Evolutionary conservation across 305 asterid species (phyloP).

Genomic region (Fraxinus dipetala): DNA sequence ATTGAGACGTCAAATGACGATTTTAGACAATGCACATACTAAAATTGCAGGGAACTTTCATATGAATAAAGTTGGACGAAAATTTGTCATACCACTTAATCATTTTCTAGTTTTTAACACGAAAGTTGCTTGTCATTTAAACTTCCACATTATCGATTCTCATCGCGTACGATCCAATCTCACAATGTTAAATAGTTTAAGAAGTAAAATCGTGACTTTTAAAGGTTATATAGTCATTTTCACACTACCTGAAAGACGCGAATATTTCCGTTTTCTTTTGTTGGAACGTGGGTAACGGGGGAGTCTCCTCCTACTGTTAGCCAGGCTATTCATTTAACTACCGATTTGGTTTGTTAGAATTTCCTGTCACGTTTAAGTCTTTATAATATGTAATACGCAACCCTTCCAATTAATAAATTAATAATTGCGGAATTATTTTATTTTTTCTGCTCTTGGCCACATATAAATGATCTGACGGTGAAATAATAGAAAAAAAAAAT

Average conservation of each 20-base stretch:
- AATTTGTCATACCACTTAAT: too few relatives aligned
- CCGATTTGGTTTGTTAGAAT: not conserved
- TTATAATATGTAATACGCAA: not conserved
- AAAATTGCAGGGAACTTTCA: not conserved
- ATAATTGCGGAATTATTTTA: not conserved
- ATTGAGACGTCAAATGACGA: not conserved
- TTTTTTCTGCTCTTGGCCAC: not conserved
- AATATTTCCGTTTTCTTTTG: not conserved
- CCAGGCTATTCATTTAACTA: not conserved
- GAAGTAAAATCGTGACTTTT: too few relatives aligned
- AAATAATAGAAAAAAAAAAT: not conserved
- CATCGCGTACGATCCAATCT: not conserved
- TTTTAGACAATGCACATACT: not conserved
- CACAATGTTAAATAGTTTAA: not conserved
- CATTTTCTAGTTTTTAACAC: too few relatives aligned
- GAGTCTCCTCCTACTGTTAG: not conserved
- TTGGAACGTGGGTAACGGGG: not conserved
- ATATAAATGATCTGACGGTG: not conserved
- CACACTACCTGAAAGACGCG: not conserved
- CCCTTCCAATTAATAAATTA: not conserved
- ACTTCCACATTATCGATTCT: not conserved
- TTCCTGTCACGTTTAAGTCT: not conserved
- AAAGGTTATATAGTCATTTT: not conserved
- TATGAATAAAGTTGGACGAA: not conserved
- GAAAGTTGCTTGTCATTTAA: too few relatives aligned